Evolutionary conservation across 345 rosid genomes (phyloP).

Genomic region (Boechera retrofracta): DNA sequence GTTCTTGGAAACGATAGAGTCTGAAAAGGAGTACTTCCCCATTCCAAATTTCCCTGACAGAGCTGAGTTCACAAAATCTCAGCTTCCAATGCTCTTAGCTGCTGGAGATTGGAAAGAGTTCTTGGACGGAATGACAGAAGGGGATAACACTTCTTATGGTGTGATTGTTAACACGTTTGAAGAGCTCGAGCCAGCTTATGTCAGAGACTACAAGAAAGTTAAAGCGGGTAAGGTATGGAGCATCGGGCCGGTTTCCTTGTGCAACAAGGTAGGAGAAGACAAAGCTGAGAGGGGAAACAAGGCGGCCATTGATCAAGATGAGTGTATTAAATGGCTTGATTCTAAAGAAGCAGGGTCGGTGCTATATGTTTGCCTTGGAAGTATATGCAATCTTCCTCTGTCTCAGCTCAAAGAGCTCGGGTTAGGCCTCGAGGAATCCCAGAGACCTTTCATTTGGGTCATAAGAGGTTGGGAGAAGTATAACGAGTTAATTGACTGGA

Average conservation of each 20-base stretch:
- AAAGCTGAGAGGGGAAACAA: constrained; percentile 47
- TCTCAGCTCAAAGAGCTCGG: constrained; percentile 35
- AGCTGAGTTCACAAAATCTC: constrained; percentile 47
- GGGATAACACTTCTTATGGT: constrained; percentile 46
- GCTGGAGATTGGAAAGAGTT: constrained; percentile 5
- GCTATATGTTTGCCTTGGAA: constrained; percentile 34
- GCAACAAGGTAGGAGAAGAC: constrained; percentile 44
- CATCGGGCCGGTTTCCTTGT: constrained; percentile 55
- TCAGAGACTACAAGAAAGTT: constrained; percentile 34
- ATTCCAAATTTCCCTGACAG: constrained; percentile 54
- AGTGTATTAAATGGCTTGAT: constrained; percentile 34
- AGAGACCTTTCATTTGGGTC: constrained; percentile 58
- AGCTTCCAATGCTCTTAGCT: background rate
- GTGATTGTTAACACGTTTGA: constrained; percentile 49
- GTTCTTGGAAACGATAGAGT: constrained; percentile 12
- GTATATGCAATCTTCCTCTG: constrained; percentile 36
- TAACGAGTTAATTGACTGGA: constrained; percentile 43
- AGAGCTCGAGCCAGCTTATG: constrained; percentile 49
- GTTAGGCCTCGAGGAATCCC: constrained; percentile 25
- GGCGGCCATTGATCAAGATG: constrained; percentile 2
- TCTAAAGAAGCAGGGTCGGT: background rate
- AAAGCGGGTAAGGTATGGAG: constrained; percentile 48
- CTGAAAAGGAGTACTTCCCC: constrained; percentile 37
- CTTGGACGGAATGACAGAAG: constrained; percentile 4
- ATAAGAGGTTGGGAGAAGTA: constrained; percentile 45